Conservation (phyloP, 768 basidiomycete genomes). For the Macrolepiota fuliginosa region DNA sequence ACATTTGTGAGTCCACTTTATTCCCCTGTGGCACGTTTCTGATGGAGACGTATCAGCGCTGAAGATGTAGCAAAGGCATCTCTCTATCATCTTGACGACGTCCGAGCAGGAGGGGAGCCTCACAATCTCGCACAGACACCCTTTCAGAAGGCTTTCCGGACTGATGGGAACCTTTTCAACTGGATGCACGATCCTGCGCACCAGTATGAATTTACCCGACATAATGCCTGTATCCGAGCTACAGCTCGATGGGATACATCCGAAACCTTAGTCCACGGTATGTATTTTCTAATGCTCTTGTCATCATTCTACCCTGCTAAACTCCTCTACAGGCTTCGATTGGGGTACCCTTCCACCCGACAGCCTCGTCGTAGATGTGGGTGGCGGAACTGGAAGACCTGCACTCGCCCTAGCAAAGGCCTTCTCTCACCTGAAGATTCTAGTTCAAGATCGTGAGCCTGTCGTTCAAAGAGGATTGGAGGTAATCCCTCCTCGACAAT, state of each 20-base stretch:
- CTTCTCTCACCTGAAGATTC: conserved; percentile 40
- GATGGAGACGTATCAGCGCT: background rate
- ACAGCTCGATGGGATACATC: conserved; percentile 1
- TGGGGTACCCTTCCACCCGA: conserved; percentile 54
- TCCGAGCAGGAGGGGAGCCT: background rate
- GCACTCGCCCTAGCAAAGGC: conserved; percentile 35
- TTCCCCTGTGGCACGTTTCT: background rate
- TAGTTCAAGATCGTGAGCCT: conserved; percentile 59
- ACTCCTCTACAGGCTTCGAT: conserved; percentile 46
- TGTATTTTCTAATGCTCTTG: background rate
- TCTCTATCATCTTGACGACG: conserved; percentile 10
- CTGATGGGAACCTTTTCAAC: background rate
- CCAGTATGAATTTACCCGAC: conserved; percentile 6
- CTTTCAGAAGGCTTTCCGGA: conserved; percentile 6
- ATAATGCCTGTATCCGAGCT: conserved; percentile 10
- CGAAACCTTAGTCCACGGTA: conserved; percentile 1
- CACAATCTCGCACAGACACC: background rate
- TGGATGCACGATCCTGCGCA: conserved; percentile 10
- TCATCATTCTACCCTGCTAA: background rate
- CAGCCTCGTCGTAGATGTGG: conserved; percentile 64
- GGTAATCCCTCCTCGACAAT: background rate
- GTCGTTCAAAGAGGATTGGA: conserved; percentile 55
- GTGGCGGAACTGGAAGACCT: conserved; percentile 64
- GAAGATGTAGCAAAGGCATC: conserved; percentile 5
- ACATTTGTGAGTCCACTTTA: conserved; percentile 3